Conservation (phyloP, 495 filamentous ascomycete species). For the Endocarpon pusillum region DNA sequence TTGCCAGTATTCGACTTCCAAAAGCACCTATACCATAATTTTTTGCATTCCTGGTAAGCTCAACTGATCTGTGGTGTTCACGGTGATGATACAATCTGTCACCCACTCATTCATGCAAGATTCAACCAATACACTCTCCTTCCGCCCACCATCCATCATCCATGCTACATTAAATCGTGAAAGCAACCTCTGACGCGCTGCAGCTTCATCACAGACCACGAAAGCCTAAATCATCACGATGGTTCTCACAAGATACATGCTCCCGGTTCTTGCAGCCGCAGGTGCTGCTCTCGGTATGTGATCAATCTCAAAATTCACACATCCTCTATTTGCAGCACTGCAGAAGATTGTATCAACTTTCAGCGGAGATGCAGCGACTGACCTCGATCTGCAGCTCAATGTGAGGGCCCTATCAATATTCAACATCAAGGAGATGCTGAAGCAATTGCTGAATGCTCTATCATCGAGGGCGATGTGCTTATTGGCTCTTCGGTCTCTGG, state of each 20-base stretch:
- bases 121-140: slow-evolving; percentile 12
- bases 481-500: slow-evolving; percentile 37
- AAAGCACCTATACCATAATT: too few species aligned
- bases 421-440: slow-evolving; percentile 55
- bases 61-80: too few species aligned
- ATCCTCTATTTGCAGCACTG: too few species aligned
- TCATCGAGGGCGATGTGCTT: slow-evolving; percentile 50
- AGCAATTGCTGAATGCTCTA: slow-evolving; percentile 44
- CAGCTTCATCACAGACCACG: slow-evolving; percentile 10
- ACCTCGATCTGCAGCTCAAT: slow-evolving; percentile 9
- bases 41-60: too few species aligned
- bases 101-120: too few species aligned
- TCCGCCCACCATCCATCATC: slow-evolving; percentile 13
- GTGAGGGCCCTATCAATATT: slow-evolving; percentile 33
- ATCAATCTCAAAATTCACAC: neutral
- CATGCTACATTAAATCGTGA: too few species aligned
- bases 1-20: too few species aligned
- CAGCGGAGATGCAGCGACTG: slow-evolving; percentile 16
- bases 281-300: slow-evolving; percentile 49
- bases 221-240: slow-evolving; percentile 40
- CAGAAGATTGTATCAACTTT: too few species aligned
- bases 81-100: too few species aligned
- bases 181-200: slow-evolving; percentile 14
- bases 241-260: slow-evolving; percentile 55
- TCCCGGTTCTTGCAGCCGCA: slow-evolving; percentile 55